Percentiles rank a stretch among this genome's conserved stretches.
phyloP scores from a whole-genome alignment of 257 asterid genomes.

The Solanum paucissectum region DNA sequence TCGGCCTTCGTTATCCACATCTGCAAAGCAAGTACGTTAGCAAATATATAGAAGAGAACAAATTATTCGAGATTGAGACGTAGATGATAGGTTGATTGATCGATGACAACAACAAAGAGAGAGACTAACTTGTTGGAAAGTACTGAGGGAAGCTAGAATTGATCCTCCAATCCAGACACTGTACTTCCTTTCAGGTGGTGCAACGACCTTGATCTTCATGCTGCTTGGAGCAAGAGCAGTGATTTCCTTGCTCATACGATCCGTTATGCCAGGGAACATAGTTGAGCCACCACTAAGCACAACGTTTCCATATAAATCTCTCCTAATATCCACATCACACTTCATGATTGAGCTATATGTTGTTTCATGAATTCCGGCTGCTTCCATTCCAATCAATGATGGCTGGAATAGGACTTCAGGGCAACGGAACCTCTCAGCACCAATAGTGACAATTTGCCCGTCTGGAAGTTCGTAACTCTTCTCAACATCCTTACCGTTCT shows the following conservation, averaged over 20 bases:
- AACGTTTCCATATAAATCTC: neutral
- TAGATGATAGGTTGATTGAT: neutral
- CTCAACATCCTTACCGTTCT: neutral
- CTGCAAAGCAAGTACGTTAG: neutral
- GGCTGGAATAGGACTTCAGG: slow-evolving; percentile 8
- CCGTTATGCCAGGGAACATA: neutral
- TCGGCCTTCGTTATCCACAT: slow-evolving; percentile 7
- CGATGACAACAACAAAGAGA: neutral
- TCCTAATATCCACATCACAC: neutral
- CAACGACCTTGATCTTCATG: neutral
- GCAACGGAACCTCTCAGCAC: slow-evolving; percentile 8
- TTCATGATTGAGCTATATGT: neutral
- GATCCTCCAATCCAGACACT: neutral
- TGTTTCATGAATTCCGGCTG: slow-evolving; percentile 2
- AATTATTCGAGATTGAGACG: neutral
- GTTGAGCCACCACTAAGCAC: neutral
- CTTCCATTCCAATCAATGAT: slow-evolving; percentile 2
- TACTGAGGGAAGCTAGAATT: neutral
- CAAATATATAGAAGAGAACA: neutral
- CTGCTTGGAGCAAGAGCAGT: neutral
- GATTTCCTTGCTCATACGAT: neutral
- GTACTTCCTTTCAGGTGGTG: neutral
- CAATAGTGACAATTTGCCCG: neutral
- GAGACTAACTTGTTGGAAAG: neutral
- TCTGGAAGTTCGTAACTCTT: neutral